Conservation (phyloP, 2,329 filamentous ascomycete genomes). For the Lecanicillium sp. region DNA sequence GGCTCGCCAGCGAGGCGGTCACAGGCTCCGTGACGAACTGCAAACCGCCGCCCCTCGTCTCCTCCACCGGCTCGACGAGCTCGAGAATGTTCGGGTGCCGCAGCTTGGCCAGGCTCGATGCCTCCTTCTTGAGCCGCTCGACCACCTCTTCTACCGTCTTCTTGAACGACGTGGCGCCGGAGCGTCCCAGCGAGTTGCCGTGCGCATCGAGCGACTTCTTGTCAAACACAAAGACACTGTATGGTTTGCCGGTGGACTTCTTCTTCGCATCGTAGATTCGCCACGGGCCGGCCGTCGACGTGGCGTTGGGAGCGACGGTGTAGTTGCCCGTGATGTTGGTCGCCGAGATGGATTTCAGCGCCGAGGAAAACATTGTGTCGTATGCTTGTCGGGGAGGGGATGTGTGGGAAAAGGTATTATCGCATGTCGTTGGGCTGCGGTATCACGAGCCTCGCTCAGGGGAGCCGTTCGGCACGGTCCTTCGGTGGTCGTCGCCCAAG, state of each 20-base stretch:
- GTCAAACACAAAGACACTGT: constrained; percentile 93
- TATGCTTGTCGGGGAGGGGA: background rate
- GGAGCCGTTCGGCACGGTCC: background rate
- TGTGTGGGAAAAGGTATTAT: background rate
- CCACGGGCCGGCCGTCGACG: constrained; percentile 86
- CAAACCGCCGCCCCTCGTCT: constrained; percentile 81
- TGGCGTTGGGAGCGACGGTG: constrained; percentile 66
- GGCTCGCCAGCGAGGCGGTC: constrained; percentile 75
- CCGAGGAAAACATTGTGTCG: constrained; percentile 78
- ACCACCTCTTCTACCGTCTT: constrained; percentile 82
- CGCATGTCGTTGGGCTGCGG: constrained; percentile 9
- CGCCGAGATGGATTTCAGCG: constrained; percentile 86
- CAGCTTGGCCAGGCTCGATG: constrained; percentile 77
- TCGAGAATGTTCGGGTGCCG: constrained; percentile 90
- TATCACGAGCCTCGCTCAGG: constrained; percentile 11
- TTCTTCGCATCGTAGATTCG: constrained; percentile 97
- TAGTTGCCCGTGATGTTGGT: constrained; percentile 92
- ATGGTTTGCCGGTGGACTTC: constrained; percentile 84
- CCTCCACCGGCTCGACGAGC: constrained; percentile 89
- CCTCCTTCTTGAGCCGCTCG: constrained; percentile 86
- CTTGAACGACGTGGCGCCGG: constrained; percentile 61
- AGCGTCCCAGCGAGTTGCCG: constrained; percentile 32
- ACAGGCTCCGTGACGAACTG: constrained; percentile 95
- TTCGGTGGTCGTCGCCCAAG: background rate
- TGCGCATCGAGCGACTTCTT: constrained; percentile 71